These are phyloP conservation scores for Litsea cubeba DNA, from an alignment of 164 flowering plant genomes.

Conservation along the genomic window DNA sequence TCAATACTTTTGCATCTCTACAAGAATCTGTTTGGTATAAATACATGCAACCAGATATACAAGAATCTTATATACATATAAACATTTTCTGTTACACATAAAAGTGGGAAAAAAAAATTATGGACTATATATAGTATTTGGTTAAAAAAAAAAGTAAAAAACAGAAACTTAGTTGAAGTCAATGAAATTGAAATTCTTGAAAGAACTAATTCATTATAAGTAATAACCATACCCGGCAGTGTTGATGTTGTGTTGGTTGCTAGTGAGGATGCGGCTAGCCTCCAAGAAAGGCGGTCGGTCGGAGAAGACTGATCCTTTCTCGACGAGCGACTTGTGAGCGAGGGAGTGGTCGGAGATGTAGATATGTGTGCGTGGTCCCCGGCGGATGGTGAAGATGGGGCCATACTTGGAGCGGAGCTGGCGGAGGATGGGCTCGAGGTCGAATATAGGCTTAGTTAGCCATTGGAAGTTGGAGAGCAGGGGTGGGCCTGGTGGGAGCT, in stretches of 20 bases:
- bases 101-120: too few species aligned
- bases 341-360: slow-evolving; percentile 29
- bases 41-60: too few species aligned
- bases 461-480: slow-evolving; percentile 25
- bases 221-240: slow-evolving; percentile 27
- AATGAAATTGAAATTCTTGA: too few species aligned
- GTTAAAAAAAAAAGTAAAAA: too few species aligned
- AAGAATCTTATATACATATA: too few species aligned
- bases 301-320: slow-evolving; percentile 36
- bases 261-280: slow-evolving; percentile 3
- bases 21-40: too few species aligned
- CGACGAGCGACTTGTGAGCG: slow-evolving; percentile 42
- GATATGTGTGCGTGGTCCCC: slow-evolving; percentile 26
- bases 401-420: slow-evolving; percentile 30
- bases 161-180: too few species aligned
- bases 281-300: slow-evolving; percentile 27
- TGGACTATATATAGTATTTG: too few species aligned
- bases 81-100: too few species aligned
- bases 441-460: slow-evolving; percentile 17
- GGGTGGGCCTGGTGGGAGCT: slow-evolving; percentile 27
- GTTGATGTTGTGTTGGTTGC: slow-evolving; percentile 26
- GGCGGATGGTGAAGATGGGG: slow-evolving; percentile 35
- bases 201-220: too few species aligned
- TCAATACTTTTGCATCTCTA: too few species aligned
- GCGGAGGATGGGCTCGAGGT: slow-evolving; percentile 20